Evolutionary conservation across 176 grass and related monocot species (phyloP).

Genomic region (Aegilops speltoides): DNA sequence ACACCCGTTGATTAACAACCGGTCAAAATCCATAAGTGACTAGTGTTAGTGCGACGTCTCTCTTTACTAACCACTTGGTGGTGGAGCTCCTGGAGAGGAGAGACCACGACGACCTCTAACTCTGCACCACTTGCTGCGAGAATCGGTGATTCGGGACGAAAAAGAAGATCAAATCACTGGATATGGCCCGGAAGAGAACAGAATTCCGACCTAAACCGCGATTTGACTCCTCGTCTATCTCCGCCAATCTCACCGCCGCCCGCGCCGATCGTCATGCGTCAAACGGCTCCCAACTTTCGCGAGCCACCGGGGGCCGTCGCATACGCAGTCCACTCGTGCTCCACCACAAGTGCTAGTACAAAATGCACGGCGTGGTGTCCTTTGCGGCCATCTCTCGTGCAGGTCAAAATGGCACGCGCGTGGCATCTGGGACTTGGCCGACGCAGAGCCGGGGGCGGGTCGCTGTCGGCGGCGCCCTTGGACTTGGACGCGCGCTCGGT

Average conservation of each 20-base stretch:
- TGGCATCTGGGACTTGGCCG: neutral
- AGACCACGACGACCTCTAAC: neutral
- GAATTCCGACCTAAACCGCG: neutral
- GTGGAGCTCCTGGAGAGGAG: no score
- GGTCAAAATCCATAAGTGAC: no score
- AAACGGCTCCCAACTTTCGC: neutral
- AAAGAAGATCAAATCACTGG: neutral
- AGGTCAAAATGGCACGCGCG: slow-evolving; percentile 12
- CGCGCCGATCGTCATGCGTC: neutral
- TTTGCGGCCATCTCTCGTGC: neutral
- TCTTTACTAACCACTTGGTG: no score
- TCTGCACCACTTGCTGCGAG: neutral
- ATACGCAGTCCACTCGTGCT: neutral
- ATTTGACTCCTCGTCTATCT: slow-evolving; percentile 8
- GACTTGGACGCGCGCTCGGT: neutral
- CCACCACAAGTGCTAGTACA: neutral
- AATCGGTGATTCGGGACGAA: neutral
- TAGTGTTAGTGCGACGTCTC: no score
- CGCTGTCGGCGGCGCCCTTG: neutral
- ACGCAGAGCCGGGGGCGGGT: neutral
- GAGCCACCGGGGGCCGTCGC: neutral
- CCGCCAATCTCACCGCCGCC: neutral
- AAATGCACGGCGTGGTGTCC: neutral
- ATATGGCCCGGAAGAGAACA: neutral
- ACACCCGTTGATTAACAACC: no score